These are phyloP conservation scores for Boechera stricta DNA, from an alignment of 345 rosid species.

Conservation along the genomic window DNA sequence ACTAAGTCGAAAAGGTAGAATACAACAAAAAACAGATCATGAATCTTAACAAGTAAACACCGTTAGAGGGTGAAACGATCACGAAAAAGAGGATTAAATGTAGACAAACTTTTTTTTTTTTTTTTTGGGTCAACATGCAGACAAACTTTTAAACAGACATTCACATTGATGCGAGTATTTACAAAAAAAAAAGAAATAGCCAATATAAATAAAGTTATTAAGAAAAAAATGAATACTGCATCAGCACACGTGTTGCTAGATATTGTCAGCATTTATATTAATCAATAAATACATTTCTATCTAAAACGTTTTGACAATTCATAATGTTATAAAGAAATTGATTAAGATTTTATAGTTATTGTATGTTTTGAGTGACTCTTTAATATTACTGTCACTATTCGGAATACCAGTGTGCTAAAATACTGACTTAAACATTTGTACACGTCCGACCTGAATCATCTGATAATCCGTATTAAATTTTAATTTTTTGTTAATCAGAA, in stretches of 20 bases:
- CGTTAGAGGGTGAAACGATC: too few species aligned
- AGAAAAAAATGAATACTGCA: not conserved
- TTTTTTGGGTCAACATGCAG: too few species aligned
- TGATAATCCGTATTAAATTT: not conserved
- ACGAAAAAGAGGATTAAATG: too few species aligned
- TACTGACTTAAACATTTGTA: not conserved
- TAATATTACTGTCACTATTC: too few species aligned
- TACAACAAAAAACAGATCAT: too few species aligned
- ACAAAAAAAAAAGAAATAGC: not conserved
- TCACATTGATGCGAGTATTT: not conserved
- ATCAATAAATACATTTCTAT: not conserved
- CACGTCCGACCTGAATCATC: not conserved
- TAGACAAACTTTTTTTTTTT: too few species aligned
- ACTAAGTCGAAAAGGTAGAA: too few species aligned
- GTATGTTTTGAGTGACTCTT: too few species aligned
- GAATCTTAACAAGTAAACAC: too few species aligned
- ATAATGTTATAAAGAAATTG: not conserved
- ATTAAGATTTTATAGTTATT: too few species aligned
- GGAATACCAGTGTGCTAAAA: too few species aligned
- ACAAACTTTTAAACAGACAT: not conserved
- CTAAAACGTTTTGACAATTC: not conserved
- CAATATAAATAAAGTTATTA: not conserved
- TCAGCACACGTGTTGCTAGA: constrained; percentile 8
- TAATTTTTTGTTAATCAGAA: not conserved
- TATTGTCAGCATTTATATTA: constrained; percentile 2